Percentiles rank a stretch among this genome's conserved stretches.
Conservation (phyloP, 2,329 filamentous ascomycete species). For the Geosmithia putterillii region DNA sequence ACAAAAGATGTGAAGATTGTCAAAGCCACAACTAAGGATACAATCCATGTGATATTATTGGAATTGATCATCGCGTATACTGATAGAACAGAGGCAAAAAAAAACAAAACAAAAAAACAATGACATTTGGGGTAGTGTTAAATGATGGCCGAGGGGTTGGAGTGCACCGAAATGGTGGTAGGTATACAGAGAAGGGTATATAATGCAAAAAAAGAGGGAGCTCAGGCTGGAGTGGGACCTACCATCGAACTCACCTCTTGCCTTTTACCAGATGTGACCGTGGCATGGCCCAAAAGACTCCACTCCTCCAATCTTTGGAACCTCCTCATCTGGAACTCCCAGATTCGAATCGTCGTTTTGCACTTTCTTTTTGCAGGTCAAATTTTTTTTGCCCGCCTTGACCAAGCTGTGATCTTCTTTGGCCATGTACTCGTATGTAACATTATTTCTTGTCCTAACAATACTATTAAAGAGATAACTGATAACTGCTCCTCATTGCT, state of each 20-base stretch:
- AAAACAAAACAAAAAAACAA: no score
- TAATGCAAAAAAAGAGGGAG: slow-evolving; percentile 4
- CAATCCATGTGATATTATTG: no score
- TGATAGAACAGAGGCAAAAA: no score
- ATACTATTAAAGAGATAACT: no score
- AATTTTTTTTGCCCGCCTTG: neutral
- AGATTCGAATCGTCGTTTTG: slow-evolving; percentile 28
- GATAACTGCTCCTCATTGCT: neutral
- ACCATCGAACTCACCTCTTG: slow-evolving; percentile 65
- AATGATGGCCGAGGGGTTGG: no score
- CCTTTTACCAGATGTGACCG: slow-evolving; percentile 73
- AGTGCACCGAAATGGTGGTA: neutral
- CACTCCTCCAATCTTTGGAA: slow-evolving; percentile 40
- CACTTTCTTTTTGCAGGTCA: slow-evolving; percentile 1
- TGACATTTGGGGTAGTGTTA: no score
- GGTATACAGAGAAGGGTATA: slow-evolving; percentile 6
- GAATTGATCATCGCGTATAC: no score
- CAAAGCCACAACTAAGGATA: no score
- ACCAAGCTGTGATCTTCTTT: neutral
- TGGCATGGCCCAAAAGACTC: slow-evolving; percentile 43
- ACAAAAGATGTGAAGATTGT: no score
- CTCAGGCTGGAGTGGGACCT: slow-evolving; percentile 51
- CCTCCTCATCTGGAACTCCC: slow-evolving; percentile 19
- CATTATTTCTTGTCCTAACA: no score
- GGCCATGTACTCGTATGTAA: no score